Percentiles rank a stretch among this genome's conserved stretches.
Evolutionary conservation across 768 basidiomycete species (phyloP).

Genomic region (Suillus sp.): DNA sequence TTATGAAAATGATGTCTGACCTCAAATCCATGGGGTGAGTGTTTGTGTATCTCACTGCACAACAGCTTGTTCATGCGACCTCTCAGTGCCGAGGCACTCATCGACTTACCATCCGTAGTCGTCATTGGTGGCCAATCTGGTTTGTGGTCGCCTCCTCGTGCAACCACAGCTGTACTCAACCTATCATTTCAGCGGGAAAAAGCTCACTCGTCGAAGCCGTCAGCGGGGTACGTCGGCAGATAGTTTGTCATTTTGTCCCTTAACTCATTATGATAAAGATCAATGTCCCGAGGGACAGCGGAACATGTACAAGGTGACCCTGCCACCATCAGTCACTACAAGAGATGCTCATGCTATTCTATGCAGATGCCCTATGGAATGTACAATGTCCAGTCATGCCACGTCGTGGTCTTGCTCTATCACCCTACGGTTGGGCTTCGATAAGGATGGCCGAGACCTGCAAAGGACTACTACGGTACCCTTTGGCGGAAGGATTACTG

Average conservation of each 20-base stretch:
- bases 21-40: slow-evolving; percentile 38
- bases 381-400: slow-evolving; percentile 30
- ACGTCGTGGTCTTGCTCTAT: slow-evolving; percentile 41
- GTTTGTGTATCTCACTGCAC: not conserved
- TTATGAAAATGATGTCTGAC: slow-evolving; percentile 43
- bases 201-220: slow-evolving; percentile 48
- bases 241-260: slow-evolving; percentile 6
- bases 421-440: slow-evolving; percentile 43
- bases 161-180: not conserved
- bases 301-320: slow-evolving; percentile 41
- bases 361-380: slow-evolving; percentile 41
- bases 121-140: slow-evolving; percentile 58
- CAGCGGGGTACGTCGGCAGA: slow-evolving; percentile 38
- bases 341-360: not conserved
- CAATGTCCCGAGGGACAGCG: slow-evolving; percentile 49
- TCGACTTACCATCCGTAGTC: slow-evolving; percentile 52
- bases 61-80: slow-evolving; percentile 6
- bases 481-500: slow-evolving; percentile 46
- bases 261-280: slow-evolving; percentile 19
- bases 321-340: not conserved
- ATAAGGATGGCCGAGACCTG: slow-evolving; percentile 29
- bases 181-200: slow-evolving; percentile 40
- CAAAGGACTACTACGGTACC: slow-evolving; percentile 27
- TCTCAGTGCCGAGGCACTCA: slow-evolving; percentile 42
- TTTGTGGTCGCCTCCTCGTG: slow-evolving; percentile 16